Conservation (phyloP, 1,284 basidiomycete species). For the Leccinum discolor region DNA sequence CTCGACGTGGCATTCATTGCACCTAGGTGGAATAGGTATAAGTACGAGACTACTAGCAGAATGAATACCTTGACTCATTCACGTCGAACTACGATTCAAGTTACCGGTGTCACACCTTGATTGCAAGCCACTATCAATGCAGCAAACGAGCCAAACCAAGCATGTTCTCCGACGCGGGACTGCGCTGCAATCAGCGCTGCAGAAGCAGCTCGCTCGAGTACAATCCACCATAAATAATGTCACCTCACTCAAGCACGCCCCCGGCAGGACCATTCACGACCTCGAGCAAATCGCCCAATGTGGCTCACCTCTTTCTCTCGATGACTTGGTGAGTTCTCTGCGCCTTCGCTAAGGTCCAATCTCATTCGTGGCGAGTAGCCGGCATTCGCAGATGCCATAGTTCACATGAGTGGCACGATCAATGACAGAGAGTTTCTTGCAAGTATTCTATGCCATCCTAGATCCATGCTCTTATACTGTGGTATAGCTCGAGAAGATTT, state of each 20-base stretch:
- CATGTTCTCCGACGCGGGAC: too few species aligned
- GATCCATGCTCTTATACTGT: conserved; percentile 2
- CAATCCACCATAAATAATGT: conserved; percentile 19
- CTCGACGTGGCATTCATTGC: neutral
- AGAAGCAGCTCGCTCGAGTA: conserved; percentile 15
- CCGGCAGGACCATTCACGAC: conserved; percentile 11
- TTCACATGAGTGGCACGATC: conserved; percentile 45
- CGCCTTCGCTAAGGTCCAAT: neutral
- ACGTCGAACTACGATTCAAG: too few species aligned
- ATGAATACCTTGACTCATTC: too few species aligned
- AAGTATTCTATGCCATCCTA: conserved; percentile 16
- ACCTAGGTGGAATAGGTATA: neutral
- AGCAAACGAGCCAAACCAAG: too few species aligned
- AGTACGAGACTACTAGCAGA: neutral
- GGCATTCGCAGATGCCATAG: conserved; percentile 51
- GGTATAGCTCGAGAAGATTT: conserved; percentile 53
- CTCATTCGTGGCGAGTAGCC: conserved; percentile 35
- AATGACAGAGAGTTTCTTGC: conserved; percentile 61
- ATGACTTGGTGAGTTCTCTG: conserved; percentile 21
- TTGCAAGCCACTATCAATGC: too few species aligned
- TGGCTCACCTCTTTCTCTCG: conserved; percentile 20
- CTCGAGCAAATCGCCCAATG: conserved; percentile 23
- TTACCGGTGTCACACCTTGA: too few species aligned
- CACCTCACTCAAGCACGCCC: neutral
- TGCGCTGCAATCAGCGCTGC: conserved; percentile 10